phyloP scores from a whole-genome alignment of 306 rosid species.

The Acacia acuminata region DNA sequence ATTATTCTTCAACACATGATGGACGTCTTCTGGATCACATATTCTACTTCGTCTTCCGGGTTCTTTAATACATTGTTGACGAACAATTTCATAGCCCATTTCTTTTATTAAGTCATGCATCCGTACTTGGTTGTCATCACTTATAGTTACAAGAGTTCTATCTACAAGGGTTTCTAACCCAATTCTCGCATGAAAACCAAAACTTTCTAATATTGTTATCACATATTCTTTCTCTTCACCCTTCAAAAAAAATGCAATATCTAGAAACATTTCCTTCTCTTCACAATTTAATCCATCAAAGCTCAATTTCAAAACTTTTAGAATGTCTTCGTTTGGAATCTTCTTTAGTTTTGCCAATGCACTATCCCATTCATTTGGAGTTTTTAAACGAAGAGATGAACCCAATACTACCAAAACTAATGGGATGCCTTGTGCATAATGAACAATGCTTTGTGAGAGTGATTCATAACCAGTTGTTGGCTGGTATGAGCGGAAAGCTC shows the following conservation, averaged over 20 bases:
- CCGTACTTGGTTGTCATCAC: background rate
- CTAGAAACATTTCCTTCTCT: background rate
- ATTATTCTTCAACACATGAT: slow-evolving; percentile 23
- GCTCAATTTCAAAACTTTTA: background rate
- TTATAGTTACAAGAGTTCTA: slow-evolving; percentile 26
- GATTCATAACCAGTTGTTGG: background rate
- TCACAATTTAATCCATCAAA: background rate
- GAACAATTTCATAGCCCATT: slow-evolving; percentile 36
- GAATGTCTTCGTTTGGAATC: background rate
- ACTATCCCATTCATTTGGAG: background rate
- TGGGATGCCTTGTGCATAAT: background rate
- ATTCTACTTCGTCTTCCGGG: slow-evolving; percentile 32
- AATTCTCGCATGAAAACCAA: slow-evolving; percentile 18
- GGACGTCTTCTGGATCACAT: slow-evolving; percentile 27
- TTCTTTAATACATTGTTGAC: slow-evolving; percentile 23
- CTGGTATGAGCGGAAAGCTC: background rate
- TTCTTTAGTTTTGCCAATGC: background rate
- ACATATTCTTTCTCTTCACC: background rate
- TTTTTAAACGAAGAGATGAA: background rate
- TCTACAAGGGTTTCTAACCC: slow-evolving; percentile 20
- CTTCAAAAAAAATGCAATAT: background rate
- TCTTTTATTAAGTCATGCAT: slow-evolving; percentile 42
- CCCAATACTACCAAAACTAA: background rate
- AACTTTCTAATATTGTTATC: background rate
- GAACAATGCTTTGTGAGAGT: background rate